Base-by-base conservation (phyloP, 768 basidiomycete genomes). In the Grammothele lineata region DNA sequence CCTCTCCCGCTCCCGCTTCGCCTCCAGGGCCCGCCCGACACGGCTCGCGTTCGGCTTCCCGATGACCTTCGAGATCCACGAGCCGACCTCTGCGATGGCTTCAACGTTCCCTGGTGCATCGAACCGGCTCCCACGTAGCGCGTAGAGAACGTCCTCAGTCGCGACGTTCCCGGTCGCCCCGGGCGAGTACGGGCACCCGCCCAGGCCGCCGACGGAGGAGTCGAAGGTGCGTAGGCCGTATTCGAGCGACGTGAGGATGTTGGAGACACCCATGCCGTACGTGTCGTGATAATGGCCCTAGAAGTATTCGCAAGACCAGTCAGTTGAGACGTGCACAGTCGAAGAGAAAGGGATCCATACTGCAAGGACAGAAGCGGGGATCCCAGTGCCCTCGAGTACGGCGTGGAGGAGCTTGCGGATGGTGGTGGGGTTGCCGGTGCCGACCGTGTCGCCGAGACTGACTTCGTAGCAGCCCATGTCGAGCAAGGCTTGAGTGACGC, bases 401-500 rank as follows among this genome's bases (percentile, higher is more conserved):
- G 80, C 81, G 49, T 83, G 78, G 38, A 96, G 67, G 70, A 97
- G 78, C 52, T 72, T 69, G 5, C 71, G 65, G 24, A 94, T 77
- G 32, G 78, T 77, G 21, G 70, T 66, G 0, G 93, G 91, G 37
- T 83, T 87, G 2, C 87, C 94, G 38, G 81, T 80, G 0, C 94
- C 94, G 2, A 90, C 87, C 2, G 94, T 98, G 62, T 98, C 95
- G 0, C 92, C 92, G 18, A 97, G 67, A 57, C 88, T 88, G 40
- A 94, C 80, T 64, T 98, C 89, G 62, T 95, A 95, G 62, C 92
- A 95, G 0, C 94, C 94, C 88, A 96, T 93, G 49, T 90, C 82
- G 4, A 81, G 50, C 27, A 98, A 63, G 53, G 77, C 81, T 52
- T 77, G 76, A 0, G 89, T 71, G 19, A 95, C 79, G 32, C 85